Conservation (phyloP, 139 green algal species). For the Chlorella sp. region DNA sequence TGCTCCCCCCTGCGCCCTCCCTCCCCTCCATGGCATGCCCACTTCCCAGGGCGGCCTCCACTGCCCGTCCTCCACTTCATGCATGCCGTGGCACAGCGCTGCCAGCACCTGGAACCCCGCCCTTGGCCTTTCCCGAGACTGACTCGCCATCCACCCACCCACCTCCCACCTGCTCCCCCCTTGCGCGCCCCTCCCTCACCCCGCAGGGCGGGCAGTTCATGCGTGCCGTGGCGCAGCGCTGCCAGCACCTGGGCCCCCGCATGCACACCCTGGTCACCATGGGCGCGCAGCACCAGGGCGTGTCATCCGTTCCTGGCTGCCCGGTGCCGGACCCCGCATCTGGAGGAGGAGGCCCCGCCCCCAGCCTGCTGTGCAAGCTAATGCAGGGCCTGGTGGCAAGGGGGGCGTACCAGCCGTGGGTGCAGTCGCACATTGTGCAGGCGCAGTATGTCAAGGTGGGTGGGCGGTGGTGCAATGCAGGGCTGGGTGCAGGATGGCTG, state of each 20-base stretch:
- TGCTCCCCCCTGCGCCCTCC: no score
- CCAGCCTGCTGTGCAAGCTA: slow-evolving; percentile 42
- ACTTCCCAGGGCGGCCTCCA: slow-evolving; percentile 57
- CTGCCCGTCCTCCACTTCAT: no score
- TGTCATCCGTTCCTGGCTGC: slow-evolving; percentile 81
- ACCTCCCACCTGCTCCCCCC: neutral
- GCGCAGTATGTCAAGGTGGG: slow-evolving; percentile 88
- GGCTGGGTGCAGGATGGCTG: no score
- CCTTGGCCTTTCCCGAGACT: no score
- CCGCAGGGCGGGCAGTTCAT: slow-evolving; percentile 82
- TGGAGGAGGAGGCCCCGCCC: slow-evolving; percentile 23
- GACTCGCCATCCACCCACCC: neutral
- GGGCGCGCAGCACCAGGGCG: slow-evolving; percentile 50
- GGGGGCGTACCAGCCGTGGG: slow-evolving; percentile 78
- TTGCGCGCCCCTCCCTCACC: no score
- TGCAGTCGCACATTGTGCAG: slow-evolving; percentile 81
- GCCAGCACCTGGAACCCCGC: slow-evolving; percentile 68
- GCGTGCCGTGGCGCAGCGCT: slow-evolving; percentile 82
- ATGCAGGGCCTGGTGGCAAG: slow-evolving; percentile 56
- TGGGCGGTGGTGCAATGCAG: neutral
- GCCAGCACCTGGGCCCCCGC: slow-evolving; percentile 69
- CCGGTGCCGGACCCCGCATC: slow-evolving; percentile 26
- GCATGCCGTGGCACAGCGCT: slow-evolving; percentile 82
- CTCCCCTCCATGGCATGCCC: no score
- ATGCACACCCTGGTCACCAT: slow-evolving; percentile 84